Evolutionary conservation across 345 rosid species (phyloP).

Genomic region (Fremontodendron californicum): DNA sequence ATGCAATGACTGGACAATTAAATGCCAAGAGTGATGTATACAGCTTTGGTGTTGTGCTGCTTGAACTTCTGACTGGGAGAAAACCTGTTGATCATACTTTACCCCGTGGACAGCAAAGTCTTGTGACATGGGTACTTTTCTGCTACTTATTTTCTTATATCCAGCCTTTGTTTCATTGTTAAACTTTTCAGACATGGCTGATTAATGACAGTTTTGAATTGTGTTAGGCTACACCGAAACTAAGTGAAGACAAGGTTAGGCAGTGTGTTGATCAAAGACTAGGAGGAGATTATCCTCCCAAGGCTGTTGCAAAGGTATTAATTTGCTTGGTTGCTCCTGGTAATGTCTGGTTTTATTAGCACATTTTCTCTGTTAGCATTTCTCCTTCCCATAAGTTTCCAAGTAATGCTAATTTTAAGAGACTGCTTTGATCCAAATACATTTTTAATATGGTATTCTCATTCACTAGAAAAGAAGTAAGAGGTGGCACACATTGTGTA

Average conservation of each 20-base stretch:
- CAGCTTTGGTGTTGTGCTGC: slow-evolving; percentile 88
- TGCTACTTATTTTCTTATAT: not conserved
- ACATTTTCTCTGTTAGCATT: not conserved
- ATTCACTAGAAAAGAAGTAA: too few species aligned
- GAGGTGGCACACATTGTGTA: too few species aligned
- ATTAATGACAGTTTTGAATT: slow-evolving; percentile 1
- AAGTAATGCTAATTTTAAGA: not conserved
- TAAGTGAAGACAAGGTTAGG: slow-evolving; percentile 91
- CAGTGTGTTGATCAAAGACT: slow-evolving; percentile 96
- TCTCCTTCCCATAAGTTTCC: not conserved
- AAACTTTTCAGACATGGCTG: not conserved
- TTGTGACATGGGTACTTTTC: slow-evolving; percentile 76
- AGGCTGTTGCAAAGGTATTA: slow-evolving; percentile 94
- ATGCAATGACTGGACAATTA: slow-evolving; percentile 96
- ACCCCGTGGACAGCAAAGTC: slow-evolving; percentile 95
- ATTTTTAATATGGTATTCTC: too few species aligned
- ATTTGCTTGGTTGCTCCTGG: slow-evolving; percentile 7
- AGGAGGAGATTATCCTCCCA: slow-evolving; percentile 82
- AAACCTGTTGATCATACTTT: slow-evolving; percentile 95
- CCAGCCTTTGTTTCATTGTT: not conserved
- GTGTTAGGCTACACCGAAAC: slow-evolving; percentile 84
- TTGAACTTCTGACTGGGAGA: slow-evolving; percentile 94
- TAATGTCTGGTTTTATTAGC: not conserved
- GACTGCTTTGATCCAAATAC: not conserved
- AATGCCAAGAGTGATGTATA: slow-evolving; percentile 94